Base-by-base conservation (phyloP, 2,329 filamentous ascomycete species). In the Basipetospora chlamydospora region DNA sequence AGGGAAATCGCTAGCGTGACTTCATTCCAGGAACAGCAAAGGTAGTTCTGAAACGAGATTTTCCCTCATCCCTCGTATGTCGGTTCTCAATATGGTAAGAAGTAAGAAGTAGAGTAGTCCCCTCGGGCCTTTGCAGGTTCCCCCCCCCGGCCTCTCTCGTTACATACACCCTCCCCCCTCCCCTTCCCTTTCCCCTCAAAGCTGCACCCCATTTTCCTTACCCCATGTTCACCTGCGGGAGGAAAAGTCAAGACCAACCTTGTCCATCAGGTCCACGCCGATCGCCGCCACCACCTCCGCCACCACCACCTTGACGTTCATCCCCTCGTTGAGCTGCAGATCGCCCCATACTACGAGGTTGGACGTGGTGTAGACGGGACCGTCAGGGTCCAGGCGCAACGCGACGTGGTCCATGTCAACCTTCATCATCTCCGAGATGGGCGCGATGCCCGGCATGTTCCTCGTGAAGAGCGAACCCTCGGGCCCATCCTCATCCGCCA, bases 251-350 rank as follows among this genome's bases (percentile, higher is more conserved):
- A 85, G 54, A 28, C 75, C 70, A 13, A 81, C 58, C 35, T 65
- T 58, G 15, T 54, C 56, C 30, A 73, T 61, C 33, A 78, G 50
- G 29, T 77, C 70, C 2, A 67, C 60, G 1, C 81, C 81, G 30
- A 84, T 53, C 9, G 71, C 70, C 3, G 79, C 77, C 3, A 76
- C 69, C 35, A 85, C 50, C 47, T 85, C 78, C 1, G 73, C 78
- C 40, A 86, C 65, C 25, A 66, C 62, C 1, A 70, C 67, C 49
- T 77, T 81, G 23, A 81, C 53, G 1, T 63, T 64, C 5, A 56
- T 53, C 13, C 59, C 53, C 33, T 75, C 60, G 10, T 55, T 50
- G 3, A 80, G 54, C 23, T 58, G 55, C 32, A 68, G 63, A 1
- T 57, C 49, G 0, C 72, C 59, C 80, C 80, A 86, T 3, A 59